Conservation (phyloP, 345 rosid species). For the Salix koriyanagi region DNA sequence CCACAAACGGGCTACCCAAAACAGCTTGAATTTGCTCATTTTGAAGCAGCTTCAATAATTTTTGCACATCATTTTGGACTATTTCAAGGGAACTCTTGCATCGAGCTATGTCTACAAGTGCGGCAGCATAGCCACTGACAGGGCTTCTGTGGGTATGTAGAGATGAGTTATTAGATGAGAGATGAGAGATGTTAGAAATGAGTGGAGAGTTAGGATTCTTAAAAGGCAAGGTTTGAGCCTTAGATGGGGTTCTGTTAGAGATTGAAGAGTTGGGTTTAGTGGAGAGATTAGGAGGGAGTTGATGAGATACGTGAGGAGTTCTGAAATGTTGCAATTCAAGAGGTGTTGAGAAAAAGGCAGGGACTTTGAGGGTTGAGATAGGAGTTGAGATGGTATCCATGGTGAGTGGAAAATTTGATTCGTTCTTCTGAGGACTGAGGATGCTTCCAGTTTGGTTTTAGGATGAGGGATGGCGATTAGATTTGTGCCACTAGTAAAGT, state of each 20-base stretch:
- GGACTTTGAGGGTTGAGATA: slow-evolving; percentile 46
- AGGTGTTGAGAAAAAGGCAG: slow-evolving; percentile 22
- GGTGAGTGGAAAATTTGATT: not conserved
- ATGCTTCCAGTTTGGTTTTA: not conserved
- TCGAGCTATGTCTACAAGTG: slow-evolving; percentile 57
- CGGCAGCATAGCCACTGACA: slow-evolving; percentile 68
- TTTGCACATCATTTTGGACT: slow-evolving; percentile 43
- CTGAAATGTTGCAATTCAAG: slow-evolving; percentile 33
- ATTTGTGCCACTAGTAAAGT: too few relatives aligned
- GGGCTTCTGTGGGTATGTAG: slow-evolving; percentile 42
- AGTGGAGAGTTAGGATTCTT: slow-evolving; percentile 18
- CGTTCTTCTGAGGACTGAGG: not conserved
- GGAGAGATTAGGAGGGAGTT: slow-evolving; percentile 20
- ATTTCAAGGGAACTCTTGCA: slow-evolving; percentile 41
- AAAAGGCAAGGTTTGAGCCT: slow-evolving; percentile 8
- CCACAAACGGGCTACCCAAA: slow-evolving; percentile 35
- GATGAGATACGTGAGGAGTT: slow-evolving; percentile 19
- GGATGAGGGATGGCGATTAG: too few relatives aligned
- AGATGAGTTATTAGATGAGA: slow-evolving; percentile 13
- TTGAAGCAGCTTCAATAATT: slow-evolving; percentile 30
- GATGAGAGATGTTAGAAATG: slow-evolving; percentile 17
- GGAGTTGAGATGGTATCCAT: slow-evolving; percentile 63
- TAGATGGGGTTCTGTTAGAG: slow-evolving; percentile 15
- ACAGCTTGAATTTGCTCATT: slow-evolving; percentile 19
- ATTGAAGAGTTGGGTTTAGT: slow-evolving; percentile 24